Conservation (phyloP, 306 rosid genomes). For the Cercis canadensis region DNA sequence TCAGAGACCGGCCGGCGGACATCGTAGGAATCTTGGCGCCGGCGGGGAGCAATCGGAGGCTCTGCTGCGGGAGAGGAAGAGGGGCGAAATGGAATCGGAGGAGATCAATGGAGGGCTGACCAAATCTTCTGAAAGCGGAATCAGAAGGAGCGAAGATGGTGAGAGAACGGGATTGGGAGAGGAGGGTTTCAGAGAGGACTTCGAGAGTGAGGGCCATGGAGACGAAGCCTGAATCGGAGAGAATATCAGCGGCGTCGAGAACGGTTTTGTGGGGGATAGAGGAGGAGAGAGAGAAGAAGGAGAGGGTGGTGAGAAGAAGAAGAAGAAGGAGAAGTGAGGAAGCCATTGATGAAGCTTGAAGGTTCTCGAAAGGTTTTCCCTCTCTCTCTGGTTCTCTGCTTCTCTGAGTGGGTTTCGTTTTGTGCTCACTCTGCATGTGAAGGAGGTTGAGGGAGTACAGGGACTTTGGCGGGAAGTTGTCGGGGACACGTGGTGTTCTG, state of each 20-base stretch:
- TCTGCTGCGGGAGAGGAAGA: conserved; percentile 46
- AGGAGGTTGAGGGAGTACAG: not conserved
- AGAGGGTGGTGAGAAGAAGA: conserved; percentile 25
- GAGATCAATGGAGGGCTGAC: conserved; percentile 81
- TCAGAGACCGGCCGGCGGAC: conserved; percentile 48
- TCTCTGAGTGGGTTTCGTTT: too few relatives aligned
- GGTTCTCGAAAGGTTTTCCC: too few relatives aligned
- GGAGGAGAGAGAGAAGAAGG: conserved; percentile 42
- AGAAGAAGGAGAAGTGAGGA: conserved; percentile 23
- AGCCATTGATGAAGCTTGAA: conserved; percentile 65
- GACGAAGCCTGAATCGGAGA: conserved; percentile 64
- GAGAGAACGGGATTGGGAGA: conserved; percentile 58
- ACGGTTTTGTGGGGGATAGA: conserved; percentile 57
- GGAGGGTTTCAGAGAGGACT: conserved; percentile 52
- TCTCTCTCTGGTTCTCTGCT: too few relatives aligned
- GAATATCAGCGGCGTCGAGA: conserved; percentile 69
- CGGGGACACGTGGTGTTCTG: conserved; percentile 31
- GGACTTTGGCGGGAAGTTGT: conserved; percentile 38
- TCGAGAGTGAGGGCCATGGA: conserved; percentile 83
- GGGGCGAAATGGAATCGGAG: conserved; percentile 73
- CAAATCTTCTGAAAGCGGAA: conserved; percentile 59
- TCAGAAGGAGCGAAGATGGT: conserved; percentile 88
- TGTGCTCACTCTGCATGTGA: not conserved
- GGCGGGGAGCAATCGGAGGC: conserved; percentile 62
- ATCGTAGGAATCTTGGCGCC: conserved; percentile 76